A percentile compares a stretch with the other conserved stretches of the same genome.
Conservation (phyloP, 192 early-diverging fungal genomes). For the Mortierella hygrophila region DNA sequence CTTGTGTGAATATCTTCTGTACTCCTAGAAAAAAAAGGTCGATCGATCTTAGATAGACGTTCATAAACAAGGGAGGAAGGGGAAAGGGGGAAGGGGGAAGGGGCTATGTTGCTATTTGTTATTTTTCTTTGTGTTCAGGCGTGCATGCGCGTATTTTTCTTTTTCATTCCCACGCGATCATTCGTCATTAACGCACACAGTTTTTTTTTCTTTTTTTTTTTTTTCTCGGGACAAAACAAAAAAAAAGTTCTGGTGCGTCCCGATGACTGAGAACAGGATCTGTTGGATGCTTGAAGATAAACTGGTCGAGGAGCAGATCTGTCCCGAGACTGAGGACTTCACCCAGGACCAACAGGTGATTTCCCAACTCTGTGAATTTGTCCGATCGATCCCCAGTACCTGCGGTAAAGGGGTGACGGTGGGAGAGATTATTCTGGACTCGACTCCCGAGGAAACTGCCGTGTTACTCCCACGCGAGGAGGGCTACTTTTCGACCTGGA, state of each 20-base stretch:
- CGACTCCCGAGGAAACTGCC: conserved; percentile 22
- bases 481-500: conserved; percentile 34
- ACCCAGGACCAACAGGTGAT: conserved; percentile 3
- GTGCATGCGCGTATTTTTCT: background rate
- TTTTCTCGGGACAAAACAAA: background rate
- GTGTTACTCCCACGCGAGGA: conserved; percentile 35
- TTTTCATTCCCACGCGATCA: background rate
- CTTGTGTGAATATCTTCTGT: background rate
- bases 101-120: background rate
- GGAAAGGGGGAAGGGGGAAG: background rate
- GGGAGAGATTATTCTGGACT: conserved; percentile 29
- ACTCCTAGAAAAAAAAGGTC: too few species aligned
- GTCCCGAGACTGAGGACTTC: conserved; percentile 44
- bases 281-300: conserved; percentile 46
- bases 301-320: conserved; percentile 2
- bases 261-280: conserved; percentile 33
- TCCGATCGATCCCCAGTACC: conserved; percentile 15
- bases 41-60: too few species aligned
- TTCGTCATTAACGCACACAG: background rate
- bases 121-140: conserved; percentile 10
- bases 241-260: conserved; percentile 45
- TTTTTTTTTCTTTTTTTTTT: background rate
- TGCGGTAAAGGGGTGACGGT: background rate
- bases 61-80: too few species aligned
- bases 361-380: background rate